phyloP scores from a whole-genome alignment of 164 flowering plant species.

The Litsea cubeba region DNA sequence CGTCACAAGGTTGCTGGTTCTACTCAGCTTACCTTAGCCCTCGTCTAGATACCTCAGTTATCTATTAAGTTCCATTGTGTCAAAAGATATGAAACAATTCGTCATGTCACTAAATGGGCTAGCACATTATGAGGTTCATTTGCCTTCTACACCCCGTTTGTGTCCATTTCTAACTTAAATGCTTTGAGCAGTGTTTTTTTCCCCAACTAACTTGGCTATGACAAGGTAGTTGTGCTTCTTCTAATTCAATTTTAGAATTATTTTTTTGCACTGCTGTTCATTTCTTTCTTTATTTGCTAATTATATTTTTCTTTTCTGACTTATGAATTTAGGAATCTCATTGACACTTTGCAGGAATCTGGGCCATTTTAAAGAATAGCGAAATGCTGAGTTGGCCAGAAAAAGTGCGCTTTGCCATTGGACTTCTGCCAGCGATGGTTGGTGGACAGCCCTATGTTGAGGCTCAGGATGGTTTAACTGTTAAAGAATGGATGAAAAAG shows the following conservation, averaged over 20 bases:
- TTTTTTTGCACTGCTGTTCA: background rate
- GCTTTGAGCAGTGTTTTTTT: background rate
- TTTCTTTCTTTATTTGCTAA: conserved; percentile 1
- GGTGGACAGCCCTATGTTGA: conserved; percentile 98
- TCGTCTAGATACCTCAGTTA: background rate
- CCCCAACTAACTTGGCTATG: background rate
- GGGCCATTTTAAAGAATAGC: conserved; percentile 91
- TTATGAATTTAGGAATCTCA: no score
- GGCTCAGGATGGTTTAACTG: conserved; percentile 92
- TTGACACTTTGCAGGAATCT: conserved; percentile 53
- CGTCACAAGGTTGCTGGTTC: no score
- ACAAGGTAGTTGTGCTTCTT: background rate
- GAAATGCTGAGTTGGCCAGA: conserved; percentile 99
- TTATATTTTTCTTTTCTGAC: background rate
- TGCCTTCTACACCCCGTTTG: background rate
- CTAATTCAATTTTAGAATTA: background rate
- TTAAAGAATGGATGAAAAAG: conserved; percentile 93
- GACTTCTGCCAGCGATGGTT: conserved; percentile 89
- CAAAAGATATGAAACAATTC: background rate
- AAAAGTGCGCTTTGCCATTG: conserved; percentile 89
- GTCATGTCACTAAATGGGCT: background rate
- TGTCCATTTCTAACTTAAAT: background rate
- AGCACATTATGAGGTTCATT: background rate
- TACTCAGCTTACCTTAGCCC: no score
- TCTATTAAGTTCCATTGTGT: background rate